phyloP scores from a whole-genome alignment of 2,329 filamentous ascomycete species.

The Colletotrichum sp. region DNA sequence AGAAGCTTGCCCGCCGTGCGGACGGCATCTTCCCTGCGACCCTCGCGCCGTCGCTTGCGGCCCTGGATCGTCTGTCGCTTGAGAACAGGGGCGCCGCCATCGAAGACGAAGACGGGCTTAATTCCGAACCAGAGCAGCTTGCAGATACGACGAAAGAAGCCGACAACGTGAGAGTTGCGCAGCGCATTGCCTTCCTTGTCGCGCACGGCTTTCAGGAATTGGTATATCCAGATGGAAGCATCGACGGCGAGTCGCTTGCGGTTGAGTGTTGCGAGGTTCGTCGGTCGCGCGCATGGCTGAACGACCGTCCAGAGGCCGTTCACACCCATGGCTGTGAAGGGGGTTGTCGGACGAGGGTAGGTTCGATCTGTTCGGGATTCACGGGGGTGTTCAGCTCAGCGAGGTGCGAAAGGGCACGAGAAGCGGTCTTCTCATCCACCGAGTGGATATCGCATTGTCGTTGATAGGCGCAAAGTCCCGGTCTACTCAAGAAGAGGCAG shows the following conservation, averaged over 20 bases:
- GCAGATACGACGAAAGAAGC: slow-evolving; percentile 98
- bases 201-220: slow-evolving; percentile 97
- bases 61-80: slow-evolving; percentile 89
- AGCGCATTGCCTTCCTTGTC: slow-evolving; percentile 98
- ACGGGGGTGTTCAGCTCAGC: not conserved
- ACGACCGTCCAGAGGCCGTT: slow-evolving; percentile 97
- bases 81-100: slow-evolving; percentile 88
- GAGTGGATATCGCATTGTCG: slow-evolving; percentile 3
- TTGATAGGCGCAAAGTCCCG: not conserved
- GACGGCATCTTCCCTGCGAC: slow-evolving; percentile 89
- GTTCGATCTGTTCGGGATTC: not conserved
- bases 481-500: not conserved
- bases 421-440: slow-evolving; percentile 20
- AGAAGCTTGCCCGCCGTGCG: slow-evolving; percentile 90
- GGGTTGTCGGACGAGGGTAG: not conserved
- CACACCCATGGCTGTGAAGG: slow-evolving; percentile 79
- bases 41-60: slow-evolving; percentile 82
- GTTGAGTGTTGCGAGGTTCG: slow-evolving; percentile 95
- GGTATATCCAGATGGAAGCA: slow-evolving; percentile 99
- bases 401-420: not conserved
- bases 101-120: slow-evolving; percentile 96
- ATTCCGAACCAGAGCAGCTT: slow-evolving; percentile 97
- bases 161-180: slow-evolving; percentile 93
- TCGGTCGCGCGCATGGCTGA: slow-evolving; percentile 92
- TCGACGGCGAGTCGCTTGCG: slow-evolving; percentile 96